Evolutionary conservation across 208 protist species (phyloP).

Genomic region (Acanthamoeba triangularis): DNA sequence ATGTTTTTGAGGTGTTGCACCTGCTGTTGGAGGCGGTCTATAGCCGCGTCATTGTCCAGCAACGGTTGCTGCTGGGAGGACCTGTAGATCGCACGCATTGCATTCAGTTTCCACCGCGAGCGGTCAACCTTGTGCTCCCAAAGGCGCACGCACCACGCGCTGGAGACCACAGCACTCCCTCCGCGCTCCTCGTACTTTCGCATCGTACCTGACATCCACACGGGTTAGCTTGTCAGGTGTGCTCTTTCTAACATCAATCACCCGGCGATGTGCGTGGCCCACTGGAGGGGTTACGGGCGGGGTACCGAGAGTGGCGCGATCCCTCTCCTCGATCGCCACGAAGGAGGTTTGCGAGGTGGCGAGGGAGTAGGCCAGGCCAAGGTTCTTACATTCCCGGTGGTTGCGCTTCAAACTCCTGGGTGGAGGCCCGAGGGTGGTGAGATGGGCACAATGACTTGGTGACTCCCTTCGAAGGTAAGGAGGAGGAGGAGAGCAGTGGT

Average conservation of each 20-base stretch:
- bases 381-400: not conserved
- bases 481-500: not conserved
- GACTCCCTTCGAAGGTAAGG: too few species aligned
- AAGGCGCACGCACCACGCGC: too few species aligned
- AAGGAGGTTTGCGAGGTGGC: constrained; percentile 62
- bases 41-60: not conserved
- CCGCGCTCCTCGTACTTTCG: not conserved
- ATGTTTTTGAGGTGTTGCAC: not conserved
- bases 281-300: too few species aligned
- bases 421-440: not conserved
- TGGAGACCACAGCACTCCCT: too few species aligned
- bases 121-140: too few species aligned
- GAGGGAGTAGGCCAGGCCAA: not conserved
- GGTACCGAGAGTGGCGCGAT: not conserved
- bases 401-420: not conserved
- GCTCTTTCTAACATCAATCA: too few species aligned
- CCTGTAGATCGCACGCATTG: too few species aligned
- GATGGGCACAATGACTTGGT: not conserved
- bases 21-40: not conserved
- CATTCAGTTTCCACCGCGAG: too few species aligned
- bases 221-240: too few species aligned
- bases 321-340: constrained; percentile 17
- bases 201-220: not conserved
- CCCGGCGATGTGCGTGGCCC: too few species aligned
- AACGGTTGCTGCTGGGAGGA: not conserved